Evolutionary conservation across 169 alveolate species (phyloP), one percentile per base, ranked within the genome.

Genomic region (Eimeria sp.): DNA sequence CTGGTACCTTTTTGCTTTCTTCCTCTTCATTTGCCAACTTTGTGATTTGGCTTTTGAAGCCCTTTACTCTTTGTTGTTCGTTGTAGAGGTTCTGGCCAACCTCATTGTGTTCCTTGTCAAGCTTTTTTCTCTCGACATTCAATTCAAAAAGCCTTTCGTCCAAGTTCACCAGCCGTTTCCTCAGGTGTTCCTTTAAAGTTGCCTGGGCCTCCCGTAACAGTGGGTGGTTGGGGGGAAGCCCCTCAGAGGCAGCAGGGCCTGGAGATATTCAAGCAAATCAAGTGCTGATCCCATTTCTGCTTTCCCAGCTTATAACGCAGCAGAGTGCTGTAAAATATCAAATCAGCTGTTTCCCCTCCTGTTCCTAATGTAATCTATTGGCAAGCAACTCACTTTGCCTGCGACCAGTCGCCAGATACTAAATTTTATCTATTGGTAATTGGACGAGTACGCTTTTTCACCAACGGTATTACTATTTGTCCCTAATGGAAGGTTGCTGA

Each of bases 21-120:
- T 98, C 98, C 76, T 96, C 98, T 87, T 97, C 97, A 34, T 97
- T 98, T 86, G 98, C 98, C 75, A 98, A 97, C 89, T 97, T 94
- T 87, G 97, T 98, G 90, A 98, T 98, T 82, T 97, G 97, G 84
- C 96, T 95, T 97, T 98, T 98, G 92, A 97, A 97, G 80, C 97
- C 97, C 43, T 98, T 98, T 49, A 98, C 96, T 94, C 98, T 97
- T 95, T 98, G 98, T 96, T 98, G 98, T 7, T 98, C 98, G 40
- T 97, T 97, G 95, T 97, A 97, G 78, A 97, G 96, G 90, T 97
- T 95, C 75, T 96, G 97, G 93, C 99, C 99, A 40, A 98, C 97
- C 61, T 98, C 99, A 92, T 97, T 99, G 58, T 98, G 96, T 43
- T 97, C 96, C 95, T 96, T 97, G 86, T 97, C 97, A 4, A 84